phyloP scores from a whole-genome alignment of 768 basidiomycete genomes.

The Boletus sp. region DNA sequence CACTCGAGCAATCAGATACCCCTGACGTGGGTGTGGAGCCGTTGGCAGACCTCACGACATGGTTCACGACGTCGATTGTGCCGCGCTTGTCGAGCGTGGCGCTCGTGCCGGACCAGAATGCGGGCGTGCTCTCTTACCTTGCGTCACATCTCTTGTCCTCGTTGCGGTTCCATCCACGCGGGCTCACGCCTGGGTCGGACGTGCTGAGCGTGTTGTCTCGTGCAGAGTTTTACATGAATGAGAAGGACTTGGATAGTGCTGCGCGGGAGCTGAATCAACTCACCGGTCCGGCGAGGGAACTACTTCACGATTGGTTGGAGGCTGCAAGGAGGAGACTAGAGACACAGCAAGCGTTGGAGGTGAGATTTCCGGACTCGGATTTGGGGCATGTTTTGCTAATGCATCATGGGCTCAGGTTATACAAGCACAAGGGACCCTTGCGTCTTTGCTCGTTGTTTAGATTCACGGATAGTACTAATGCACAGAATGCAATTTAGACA shows the following conservation, averaged over 20 bases:
- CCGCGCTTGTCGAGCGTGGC: slow-evolving; percentile 87
- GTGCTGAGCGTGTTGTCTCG: slow-evolving; percentile 83
- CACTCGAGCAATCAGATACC: slow-evolving; percentile 65
- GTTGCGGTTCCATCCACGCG: slow-evolving; percentile 76
- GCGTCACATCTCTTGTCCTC: slow-evolving; percentile 74
- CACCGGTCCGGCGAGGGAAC: slow-evolving; percentile 69
- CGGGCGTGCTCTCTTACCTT: slow-evolving; percentile 83
- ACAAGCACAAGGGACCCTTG: slow-evolving; percentile 78
- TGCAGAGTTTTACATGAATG: slow-evolving; percentile 84
- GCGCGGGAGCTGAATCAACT: slow-evolving; percentile 90
- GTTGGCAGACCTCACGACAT: slow-evolving; percentile 82
- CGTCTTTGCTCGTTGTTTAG: slow-evolving; percentile 74
- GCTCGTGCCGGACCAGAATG: slow-evolving; percentile 86
- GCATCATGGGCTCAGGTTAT: slow-evolving; percentile 52
- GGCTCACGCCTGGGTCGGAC: slow-evolving; percentile 69
- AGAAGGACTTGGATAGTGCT: slow-evolving; percentile 84
- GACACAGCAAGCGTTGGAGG: slow-evolving; percentile 90
- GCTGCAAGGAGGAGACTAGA: slow-evolving; percentile 85
- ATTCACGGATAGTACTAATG: slow-evolving; percentile 11
- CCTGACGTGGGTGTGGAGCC: slow-evolving; percentile 85
- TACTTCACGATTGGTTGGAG: slow-evolving; percentile 85
- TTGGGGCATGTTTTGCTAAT: slow-evolving; percentile 10
- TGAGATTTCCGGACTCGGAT: slow-evolving; percentile 25
- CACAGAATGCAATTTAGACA: slow-evolving; percentile 23
- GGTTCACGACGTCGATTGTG: slow-evolving; percentile 82